These are phyloP conservation scores for Haematococcus sp. DNA, from an alignment of 139 green algal species.

Conservation along the genomic window DNA sequence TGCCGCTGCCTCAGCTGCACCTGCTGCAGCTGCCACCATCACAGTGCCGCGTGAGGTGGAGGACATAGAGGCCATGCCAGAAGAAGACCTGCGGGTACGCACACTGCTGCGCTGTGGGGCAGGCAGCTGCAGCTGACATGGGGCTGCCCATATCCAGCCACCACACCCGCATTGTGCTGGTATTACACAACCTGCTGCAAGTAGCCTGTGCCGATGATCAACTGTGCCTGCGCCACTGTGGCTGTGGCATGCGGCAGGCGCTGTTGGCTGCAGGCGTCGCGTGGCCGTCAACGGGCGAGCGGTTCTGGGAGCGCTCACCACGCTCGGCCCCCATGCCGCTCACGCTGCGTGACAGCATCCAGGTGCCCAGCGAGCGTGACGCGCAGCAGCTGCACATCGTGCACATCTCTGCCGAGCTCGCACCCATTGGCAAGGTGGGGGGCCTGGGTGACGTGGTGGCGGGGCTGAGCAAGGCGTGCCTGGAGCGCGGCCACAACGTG, in stretches of 20 bases:
- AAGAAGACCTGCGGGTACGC: too few relatives aligned
- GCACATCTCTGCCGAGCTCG: constrained; percentile 93
- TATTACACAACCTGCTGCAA: too few relatives aligned
- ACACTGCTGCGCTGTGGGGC: too few relatives aligned
- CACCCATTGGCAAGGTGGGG: constrained; percentile 90
- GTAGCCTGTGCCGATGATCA: neutral
- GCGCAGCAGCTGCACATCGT: constrained; percentile 67
- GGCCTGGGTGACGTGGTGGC: constrained; percentile 95
- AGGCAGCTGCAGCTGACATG: too few relatives aligned
- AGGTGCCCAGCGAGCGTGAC: constrained; percentile 26
- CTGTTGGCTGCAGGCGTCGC: constrained; percentile 26
- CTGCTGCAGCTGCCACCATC: too few relatives aligned
- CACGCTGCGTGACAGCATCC: constrained; percentile 1
- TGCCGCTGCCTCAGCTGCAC: too few relatives aligned
- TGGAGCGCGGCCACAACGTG: constrained; percentile 70
- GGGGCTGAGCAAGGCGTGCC: constrained; percentile 67
- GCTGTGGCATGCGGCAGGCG: constrained; percentile 9
- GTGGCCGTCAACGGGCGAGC: constrained; percentile 33
- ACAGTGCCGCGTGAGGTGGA: too few relatives aligned
- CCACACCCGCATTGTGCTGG: too few relatives aligned
- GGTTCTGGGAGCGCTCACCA: constrained; percentile 43
- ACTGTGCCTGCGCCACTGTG: neutral
- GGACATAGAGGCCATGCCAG: too few relatives aligned
- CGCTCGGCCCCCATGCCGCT: constrained; percentile 33
- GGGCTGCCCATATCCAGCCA: too few relatives aligned